Evolutionary conservation across 1,284 basidiomycete species (phyloP), one percentile per base, ranked within the genome.

Genomic region (Rugosomyces carneus): DNA sequence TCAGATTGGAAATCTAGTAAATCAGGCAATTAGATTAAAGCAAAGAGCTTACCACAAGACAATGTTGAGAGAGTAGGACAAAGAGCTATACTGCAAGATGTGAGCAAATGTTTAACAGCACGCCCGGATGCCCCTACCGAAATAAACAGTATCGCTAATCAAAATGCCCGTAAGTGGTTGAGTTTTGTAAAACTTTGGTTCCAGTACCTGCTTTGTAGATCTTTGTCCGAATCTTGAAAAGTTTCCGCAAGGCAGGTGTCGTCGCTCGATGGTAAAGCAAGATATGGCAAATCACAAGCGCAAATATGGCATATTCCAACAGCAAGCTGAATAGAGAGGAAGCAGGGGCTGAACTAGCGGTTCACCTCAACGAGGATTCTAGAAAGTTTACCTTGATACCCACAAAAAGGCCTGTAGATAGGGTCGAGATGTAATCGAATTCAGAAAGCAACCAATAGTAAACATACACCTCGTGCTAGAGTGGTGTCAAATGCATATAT

Each of bases 21-120:
- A n/a, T n/a, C n/a, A n/a, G n/a, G n/a, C n/a, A n/a, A n/a, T n/a
- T n/a, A n/a, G 21, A 23, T 23, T 23, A 23, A 7, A 23, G 21
- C 21, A 23, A 29, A 42, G 5, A 34, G 13, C 43, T 13, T 32
- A 52, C 50, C 50, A 49, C 23, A 44, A 10, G 6, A 49, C 18
- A 29, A 49, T 49, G 37, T 52, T 47, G 11, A 23, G 13, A 3
- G 42, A 24, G 16, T 52, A 41, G 26, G 29, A 10, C 9, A 52
- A 8, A 19, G 47, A 38, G 19, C 26, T 37, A 18, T 35, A 40
- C 48, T 52, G 34, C 3, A 29, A 20, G 20, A 10, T 21, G 7
- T 10, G 20, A 19, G 10, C 21, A 21, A 9, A 13, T 15, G n/a
- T n/a, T n/a, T n/a, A n/a, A n/a, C n/a, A n/a, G n/a, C n/a, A n/a